Evolutionary conservation across 2,329 filamentous ascomycete genomes (phyloP).

Genomic region (Plectosphaerella sp.): DNA sequence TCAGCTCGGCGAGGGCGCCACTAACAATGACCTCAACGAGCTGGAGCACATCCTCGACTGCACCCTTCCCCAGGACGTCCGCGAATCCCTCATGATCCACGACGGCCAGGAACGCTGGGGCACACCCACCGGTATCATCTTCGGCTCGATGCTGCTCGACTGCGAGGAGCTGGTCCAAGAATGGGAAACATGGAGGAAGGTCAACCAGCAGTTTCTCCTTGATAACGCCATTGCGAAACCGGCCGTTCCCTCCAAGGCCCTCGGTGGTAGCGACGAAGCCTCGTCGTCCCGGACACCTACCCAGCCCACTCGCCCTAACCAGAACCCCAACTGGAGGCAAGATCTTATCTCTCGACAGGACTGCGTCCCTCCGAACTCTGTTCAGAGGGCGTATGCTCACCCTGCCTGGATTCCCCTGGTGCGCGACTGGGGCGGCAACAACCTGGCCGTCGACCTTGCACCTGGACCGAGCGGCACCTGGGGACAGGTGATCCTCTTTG

Average conservation of each 20-base stretch:
- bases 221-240: conserved; percentile 54
- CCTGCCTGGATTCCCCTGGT: conserved; percentile 93
- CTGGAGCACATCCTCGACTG: conserved; percentile 94
- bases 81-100: conserved; percentile 85
- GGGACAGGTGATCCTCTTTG: conserved; percentile 96
- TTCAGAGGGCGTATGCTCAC: conserved; percentile 92
- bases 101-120: conserved; percentile 97
- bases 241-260: conserved; percentile 64
- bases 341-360: conserved; percentile 82
- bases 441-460: conserved; percentile 87
- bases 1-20: conserved; percentile 88
- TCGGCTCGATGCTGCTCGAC: conserved; percentile 91
- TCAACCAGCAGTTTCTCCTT: conserved; percentile 83
- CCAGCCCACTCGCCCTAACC: conserved; percentile 35
- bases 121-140: conserved; percentile 85
- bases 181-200: conserved; percentile 92
- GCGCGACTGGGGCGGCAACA: conserved; percentile 98
- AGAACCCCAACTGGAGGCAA: conserved; percentile 72
- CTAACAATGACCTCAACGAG: conserved; percentile 92
- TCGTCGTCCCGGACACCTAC: conserved; percentile 62
- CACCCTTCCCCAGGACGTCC: conserved; percentile 86
- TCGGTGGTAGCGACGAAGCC: conserved; percentile 59
- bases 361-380: conserved; percentile 77
- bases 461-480: conserved; percentile 86
- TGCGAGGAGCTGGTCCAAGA: conserved; percentile 98